These are phyloP conservation scores for Lithocarpus polystachyus DNA, from an alignment of 306 rosid species.

Conservation along the genomic window DNA sequence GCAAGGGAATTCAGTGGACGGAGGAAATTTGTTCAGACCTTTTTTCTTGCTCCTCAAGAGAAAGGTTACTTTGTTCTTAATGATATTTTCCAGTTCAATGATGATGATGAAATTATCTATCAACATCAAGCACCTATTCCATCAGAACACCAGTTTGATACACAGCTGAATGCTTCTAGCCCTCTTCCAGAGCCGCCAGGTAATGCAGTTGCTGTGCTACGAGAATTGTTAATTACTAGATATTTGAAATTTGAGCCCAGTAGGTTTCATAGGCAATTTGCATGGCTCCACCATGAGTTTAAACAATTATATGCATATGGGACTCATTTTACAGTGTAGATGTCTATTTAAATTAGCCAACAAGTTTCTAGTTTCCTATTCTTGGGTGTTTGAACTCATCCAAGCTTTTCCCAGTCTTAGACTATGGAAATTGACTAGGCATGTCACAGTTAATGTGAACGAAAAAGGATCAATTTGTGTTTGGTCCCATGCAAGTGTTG, in stretches of 20 bases:
- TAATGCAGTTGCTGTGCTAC: slow-evolving; percentile 21
- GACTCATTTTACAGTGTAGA: not conserved
- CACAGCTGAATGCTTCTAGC: slow-evolving; percentile 48
- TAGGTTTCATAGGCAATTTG: not conserved
- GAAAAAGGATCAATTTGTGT: not conserved
- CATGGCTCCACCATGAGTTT: not conserved
- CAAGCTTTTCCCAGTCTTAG: not conserved
- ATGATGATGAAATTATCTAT: slow-evolving; percentile 51
- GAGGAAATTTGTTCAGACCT: slow-evolving; percentile 81
- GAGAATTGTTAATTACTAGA: not conserved
- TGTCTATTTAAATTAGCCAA: not conserved
- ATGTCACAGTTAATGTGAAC: not conserved
- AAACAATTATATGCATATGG: not conserved
- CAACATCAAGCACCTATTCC: slow-evolving; percentile 40
- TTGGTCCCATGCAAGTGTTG: not conserved
- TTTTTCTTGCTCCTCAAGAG: slow-evolving; percentile 93
- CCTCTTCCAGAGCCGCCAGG: slow-evolving; percentile 69
- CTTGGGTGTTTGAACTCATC: not conserved
- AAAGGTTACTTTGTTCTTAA: slow-evolving; percentile 84
- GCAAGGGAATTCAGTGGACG: slow-evolving; percentile 54
- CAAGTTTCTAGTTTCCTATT: not conserved
- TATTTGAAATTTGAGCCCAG: not conserved
- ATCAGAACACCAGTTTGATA: slow-evolving; percentile 48
- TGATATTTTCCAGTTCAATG: slow-evolving; percentile 76
- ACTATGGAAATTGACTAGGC: not conserved